phyloP scores from a whole-genome alignment of 345 rosid species.

The Erysimum cheiranthoides region DNA sequence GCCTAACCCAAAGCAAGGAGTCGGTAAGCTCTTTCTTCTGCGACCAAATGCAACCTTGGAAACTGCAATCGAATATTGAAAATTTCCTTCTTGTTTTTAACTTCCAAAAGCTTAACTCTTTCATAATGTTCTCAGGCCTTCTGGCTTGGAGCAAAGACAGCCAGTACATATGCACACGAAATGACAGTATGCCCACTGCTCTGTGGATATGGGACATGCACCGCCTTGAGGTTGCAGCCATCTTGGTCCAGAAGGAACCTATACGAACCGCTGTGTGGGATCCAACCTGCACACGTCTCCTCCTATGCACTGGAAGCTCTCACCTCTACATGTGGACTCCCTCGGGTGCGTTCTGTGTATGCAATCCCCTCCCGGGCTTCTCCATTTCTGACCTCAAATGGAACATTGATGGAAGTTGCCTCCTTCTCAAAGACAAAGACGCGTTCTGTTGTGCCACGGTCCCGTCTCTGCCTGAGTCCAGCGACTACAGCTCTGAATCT shows the following conservation, averaged over 20 bases:
- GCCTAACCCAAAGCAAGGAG: slow-evolving; percentile 98
- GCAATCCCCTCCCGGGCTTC: slow-evolving; percentile 76
- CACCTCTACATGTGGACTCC: slow-evolving; percentile 97
- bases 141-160: slow-evolving; percentile 96
- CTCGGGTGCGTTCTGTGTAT: slow-evolving; percentile 87
- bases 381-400: slow-evolving; percentile 79
- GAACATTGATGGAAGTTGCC: slow-evolving; percentile 92
- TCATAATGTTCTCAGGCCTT: slow-evolving; percentile 59
- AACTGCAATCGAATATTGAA: background rate
- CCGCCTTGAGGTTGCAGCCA: slow-evolving; percentile 85
- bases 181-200: slow-evolving; percentile 88
- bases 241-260: slow-evolving; percentile 91
- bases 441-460: slow-evolving; percentile 84
- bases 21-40: slow-evolving; percentile 60
- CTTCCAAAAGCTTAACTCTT: slow-evolving; percentile 14
- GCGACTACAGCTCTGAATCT: slow-evolving; percentile 94
- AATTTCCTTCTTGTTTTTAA: background rate
- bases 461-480: slow-evolving; percentile 73
- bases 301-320: slow-evolving; percentile 87
- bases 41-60: slow-evolving; percentile 3
- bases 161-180: slow-evolving; percentile 82
- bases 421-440: slow-evolving; percentile 91
- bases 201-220: slow-evolving; percentile 96
- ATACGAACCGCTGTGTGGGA: slow-evolving; percentile 90
- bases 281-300: slow-evolving; percentile 80